phyloP scores from a whole-genome alignment of 305 asterid species.

The Solanum hybrid region DNA sequence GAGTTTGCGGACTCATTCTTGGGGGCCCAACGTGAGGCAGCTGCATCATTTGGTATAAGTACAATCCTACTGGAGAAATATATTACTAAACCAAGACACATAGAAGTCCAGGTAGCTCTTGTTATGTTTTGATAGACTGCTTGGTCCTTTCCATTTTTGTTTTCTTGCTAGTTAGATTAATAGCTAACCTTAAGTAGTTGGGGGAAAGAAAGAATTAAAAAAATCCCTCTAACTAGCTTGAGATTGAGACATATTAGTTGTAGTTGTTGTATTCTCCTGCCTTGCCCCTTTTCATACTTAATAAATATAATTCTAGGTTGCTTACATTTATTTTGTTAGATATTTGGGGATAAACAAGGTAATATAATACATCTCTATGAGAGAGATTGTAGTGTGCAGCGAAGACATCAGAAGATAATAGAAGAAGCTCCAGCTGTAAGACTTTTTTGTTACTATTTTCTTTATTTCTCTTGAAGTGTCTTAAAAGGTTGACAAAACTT shows the following conservation, averaged over 20 bases:
- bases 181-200: background rate
- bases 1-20: slow-evolving; percentile 80
- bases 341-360: slow-evolving; percentile 89
- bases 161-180: background rate
- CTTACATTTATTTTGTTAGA: slow-evolving; percentile 33
- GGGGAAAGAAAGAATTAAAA: background rate
- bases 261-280: background rate
- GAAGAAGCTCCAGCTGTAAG: slow-evolving; percentile 99
- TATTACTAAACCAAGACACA: slow-evolving; percentile 88
- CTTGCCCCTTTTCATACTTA: background rate
- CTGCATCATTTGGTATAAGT: slow-evolving; percentile 89
- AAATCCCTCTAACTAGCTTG: background rate
- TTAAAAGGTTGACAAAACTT: slow-evolving; percentile 14
- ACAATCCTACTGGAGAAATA: slow-evolving; percentile 89
- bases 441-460: background rate
- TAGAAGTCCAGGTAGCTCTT: slow-evolving; percentile 83
- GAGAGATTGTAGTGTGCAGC: slow-evolving; percentile 97
- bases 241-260: background rate
- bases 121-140: slow-evolving; percentile 9
- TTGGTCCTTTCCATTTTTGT: background rate
- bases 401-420: slow-evolving; percentile 98
- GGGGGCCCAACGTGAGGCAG: slow-evolving; percentile 99
- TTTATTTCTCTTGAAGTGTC: slow-evolving; percentile 10
- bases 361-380: slow-evolving; percentile 82
- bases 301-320: background rate